Base-by-base conservation (phyloP, 116 monocot species). In the Papilionanthe hybrid region DNA sequence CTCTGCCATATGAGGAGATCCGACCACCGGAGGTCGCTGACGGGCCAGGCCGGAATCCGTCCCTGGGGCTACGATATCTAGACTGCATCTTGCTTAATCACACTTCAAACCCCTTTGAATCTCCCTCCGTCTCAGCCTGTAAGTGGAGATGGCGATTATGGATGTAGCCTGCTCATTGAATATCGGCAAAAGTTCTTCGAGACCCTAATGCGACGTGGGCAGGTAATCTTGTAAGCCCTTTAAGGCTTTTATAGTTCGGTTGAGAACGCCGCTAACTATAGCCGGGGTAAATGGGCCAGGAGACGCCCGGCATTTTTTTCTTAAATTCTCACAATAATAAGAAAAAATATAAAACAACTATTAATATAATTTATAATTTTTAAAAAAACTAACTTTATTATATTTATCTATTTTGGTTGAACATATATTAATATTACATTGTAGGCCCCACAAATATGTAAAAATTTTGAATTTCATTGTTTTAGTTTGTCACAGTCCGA, bases 81-180 rank as follows among this genome's bases (percentile, higher is more conserved):
- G 83, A 55, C 57, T 74, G 83, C 83, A 83, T 83, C n/a, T n/a
- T 74, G 68, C 72, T 71, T 29, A 73, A 73, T 44, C 44, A 37
- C 69, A 69, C 69, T 73, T 44, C n/a, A 73, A 73, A 44, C 73
- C 22, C 44, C 69, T 37, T 69, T 37, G 69, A 69, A 69, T 69
- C 69, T 17, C 37, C 27, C 37, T 15, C 32, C 37, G 4, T n/a
- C 30, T 69, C 37, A 37, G 13, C 0, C 32, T 5, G 15, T 41
- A 17, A 32, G 23, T 5, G 12, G 41, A 32, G 69, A 69, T 69
- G 12, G 41, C 69, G 69, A 69, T 69, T 29, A 69, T 15, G 69
- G 32, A 69, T 17, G 37, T 37, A 65, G 13, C 65, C 25, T 27
- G 27, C 27, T 23, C 13, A 69, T 17, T 32, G 32, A 37, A 1